These are phyloP conservation scores for Suillus bovinus DNA, from an alignment of 768 basidiomycete species.

Conservation along the genomic window DNA sequence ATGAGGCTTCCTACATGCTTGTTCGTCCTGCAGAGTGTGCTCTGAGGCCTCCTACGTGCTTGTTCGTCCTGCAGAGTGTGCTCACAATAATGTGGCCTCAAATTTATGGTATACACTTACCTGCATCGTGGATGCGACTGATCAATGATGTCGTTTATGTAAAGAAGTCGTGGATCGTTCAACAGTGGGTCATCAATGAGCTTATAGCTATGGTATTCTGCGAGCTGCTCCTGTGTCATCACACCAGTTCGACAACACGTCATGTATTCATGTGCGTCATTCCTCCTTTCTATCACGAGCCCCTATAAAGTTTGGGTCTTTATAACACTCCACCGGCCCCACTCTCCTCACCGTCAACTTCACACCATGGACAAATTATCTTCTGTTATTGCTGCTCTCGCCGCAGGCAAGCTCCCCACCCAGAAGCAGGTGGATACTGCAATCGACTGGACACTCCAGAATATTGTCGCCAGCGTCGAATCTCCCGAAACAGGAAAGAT, in stretches of 20 bases:
- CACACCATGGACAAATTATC: slow-evolving; percentile 59
- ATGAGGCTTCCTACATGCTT: no score
- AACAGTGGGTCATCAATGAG: no score
- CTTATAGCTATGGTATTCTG: no score
- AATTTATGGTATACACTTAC: no score
- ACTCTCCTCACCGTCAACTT: not conserved
- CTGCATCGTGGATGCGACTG: no score
- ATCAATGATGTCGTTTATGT: no score
- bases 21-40: no score
- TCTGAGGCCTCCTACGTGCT: no score
- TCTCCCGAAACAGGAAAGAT: slow-evolving; percentile 42
- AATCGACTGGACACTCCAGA: slow-evolving; percentile 56
- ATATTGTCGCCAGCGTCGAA: slow-evolving; percentile 48
- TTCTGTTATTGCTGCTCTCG: slow-evolving; percentile 64
- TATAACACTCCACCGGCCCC: not conserved
- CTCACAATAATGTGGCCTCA: no score
- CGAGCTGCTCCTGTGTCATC: not conserved
- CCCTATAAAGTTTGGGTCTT: not conserved
- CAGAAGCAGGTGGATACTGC: slow-evolving; percentile 54
- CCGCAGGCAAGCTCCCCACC: slow-evolving; percentile 69
- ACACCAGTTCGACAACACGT: no score
- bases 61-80: no score
- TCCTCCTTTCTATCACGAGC: not conserved
- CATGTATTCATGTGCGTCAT: not conserved
- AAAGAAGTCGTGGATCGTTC: no score